phyloP scores from a whole-genome alignment of 2,329 filamentous ascomycete species.

The Cytospora chrysosperma region DNA sequence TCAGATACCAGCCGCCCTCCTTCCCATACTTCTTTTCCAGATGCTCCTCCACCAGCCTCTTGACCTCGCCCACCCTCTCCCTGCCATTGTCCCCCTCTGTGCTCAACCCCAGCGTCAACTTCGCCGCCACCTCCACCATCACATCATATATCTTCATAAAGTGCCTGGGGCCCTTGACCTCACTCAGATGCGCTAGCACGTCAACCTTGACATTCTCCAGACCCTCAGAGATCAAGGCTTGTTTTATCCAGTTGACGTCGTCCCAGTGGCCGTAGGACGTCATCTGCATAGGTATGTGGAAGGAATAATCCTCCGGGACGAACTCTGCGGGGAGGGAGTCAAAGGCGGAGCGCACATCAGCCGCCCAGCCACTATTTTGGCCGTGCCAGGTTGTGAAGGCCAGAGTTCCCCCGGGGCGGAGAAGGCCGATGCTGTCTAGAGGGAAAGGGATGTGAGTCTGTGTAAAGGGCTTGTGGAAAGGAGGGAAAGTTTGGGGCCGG shows the following conservation, averaged over 20 bases:
- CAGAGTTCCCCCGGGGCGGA: constrained; percentile 41
- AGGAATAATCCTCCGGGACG: constrained; percentile 33
- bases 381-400: constrained; percentile 39
- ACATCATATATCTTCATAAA: constrained; percentile 37
- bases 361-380: constrained; percentile 36
- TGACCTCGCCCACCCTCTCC: constrained; percentile 39
- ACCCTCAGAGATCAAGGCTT: constrained; percentile 36
- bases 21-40: constrained; percentile 41
- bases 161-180: constrained; percentile 36
- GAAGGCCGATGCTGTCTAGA: constrained; percentile 37
- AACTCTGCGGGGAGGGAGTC: constrained; percentile 40
- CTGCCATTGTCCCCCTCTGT: constrained; percentile 35
- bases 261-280: constrained; percentile 42
- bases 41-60: constrained; percentile 35
- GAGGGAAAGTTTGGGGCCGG: too few relatives aligned
- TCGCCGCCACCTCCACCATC: constrained; percentile 42
- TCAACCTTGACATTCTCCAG: constrained; percentile 41
- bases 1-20: constrained; percentile 35
- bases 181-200: constrained; percentile 31
- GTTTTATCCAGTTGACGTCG: constrained; percentile 39
- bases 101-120: constrained; percentile 39
- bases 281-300: constrained; percentile 38
- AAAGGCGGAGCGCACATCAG: constrained; percentile 41
- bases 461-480: background rate
- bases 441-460: background rate